Evolutionary conservation across 176 grass and related monocot genomes (phyloP).

Genomic region (Lolium rigidum): DNA sequence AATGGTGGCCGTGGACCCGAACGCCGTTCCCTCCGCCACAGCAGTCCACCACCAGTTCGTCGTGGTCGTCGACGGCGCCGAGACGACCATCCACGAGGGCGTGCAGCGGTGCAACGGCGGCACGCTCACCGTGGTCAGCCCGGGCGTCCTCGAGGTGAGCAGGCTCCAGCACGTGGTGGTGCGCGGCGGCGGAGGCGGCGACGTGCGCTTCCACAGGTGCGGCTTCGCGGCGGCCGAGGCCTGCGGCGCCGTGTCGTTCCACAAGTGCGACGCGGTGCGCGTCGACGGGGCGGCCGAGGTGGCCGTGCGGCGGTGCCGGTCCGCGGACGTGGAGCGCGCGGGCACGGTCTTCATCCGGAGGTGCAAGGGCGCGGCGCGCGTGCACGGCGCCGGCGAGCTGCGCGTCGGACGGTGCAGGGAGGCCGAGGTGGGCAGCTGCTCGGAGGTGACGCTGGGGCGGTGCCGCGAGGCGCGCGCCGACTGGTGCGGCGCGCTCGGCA

Average conservation of each 20-base stretch:
- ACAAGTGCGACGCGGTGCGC: conserved; percentile 50
- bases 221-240: conserved; percentile 53
- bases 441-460: conserved; percentile 43
- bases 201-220: conserved; percentile 50
- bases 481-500: conserved; percentile 59
- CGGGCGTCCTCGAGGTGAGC: conserved; percentile 41
- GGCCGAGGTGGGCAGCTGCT: conserved; percentile 53
- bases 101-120: conserved; percentile 51
- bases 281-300: conserved; percentile 44
- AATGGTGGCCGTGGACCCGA: conserved; percentile 46
- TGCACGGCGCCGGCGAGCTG: conserved; percentile 55
- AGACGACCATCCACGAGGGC: conserved; percentile 57
- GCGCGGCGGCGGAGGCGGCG: conserved; percentile 26
- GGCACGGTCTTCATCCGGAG: conserved; percentile 49
- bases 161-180: conserved; percentile 42
- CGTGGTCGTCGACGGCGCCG: conserved; percentile 62
- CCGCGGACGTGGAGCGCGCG: conserved; percentile 53
- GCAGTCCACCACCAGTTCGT: conserved; percentile 45
- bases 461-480: conserved; percentile 52
- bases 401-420: conserved; percentile 50
- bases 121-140: conserved; percentile 48
- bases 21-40: neutral
- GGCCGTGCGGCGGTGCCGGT: conserved; percentile 51
- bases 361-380: conserved; percentile 51
- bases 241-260: conserved; percentile 50